These are phyloP conservation scores for Malassezia pachydermatis DNA, from an alignment of 1,284 basidiomycete species.

Conservation along the genomic window DNA sequence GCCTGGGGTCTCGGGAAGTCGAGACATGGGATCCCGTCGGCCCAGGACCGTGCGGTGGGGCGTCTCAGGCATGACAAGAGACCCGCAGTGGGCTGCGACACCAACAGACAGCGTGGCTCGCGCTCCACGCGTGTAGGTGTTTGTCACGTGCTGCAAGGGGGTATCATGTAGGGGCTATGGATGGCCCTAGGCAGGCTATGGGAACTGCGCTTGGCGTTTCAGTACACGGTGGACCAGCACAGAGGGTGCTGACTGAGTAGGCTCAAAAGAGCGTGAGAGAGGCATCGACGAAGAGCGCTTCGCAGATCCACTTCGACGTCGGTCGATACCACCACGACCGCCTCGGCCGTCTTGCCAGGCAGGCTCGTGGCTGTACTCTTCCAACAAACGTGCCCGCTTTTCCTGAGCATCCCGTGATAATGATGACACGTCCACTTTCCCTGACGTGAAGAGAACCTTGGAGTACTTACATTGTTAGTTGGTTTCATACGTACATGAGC, in stretches of 20 bases:
- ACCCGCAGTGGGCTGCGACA: background rate
- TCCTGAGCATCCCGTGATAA: constrained; percentile 7
- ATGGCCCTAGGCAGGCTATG: background rate
- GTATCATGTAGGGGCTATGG: background rate
- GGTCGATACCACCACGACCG: constrained; percentile 12
- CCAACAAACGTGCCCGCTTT: constrained; percentile 8
- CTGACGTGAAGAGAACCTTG: constrained; percentile 2
- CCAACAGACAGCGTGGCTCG: background rate
- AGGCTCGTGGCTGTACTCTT: constrained; percentile 18
- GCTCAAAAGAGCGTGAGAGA: background rate
- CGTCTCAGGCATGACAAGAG: constrained; percentile 1
- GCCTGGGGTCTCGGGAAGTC: background rate
- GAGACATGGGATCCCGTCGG: too few relatives aligned
- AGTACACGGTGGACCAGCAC: constrained; percentile 11
- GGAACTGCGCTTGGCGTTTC: constrained; percentile 14
- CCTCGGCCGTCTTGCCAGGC: constrained; percentile 15
- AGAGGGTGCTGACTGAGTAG: constrained; percentile 5
- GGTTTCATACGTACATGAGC: background rate
- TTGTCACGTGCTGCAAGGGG: constrained; percentile 12
- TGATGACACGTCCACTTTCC: constrained; percentile 1
- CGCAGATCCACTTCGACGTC: constrained; percentile 4
- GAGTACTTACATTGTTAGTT: background rate
- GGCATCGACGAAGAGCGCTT: constrained; percentile 1
- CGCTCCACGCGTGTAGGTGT: background rate
- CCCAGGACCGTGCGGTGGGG: constrained; percentile 1